phyloP scores from a whole-genome alignment of 139 green algal genomes.

The Closterium sp. region DNA sequence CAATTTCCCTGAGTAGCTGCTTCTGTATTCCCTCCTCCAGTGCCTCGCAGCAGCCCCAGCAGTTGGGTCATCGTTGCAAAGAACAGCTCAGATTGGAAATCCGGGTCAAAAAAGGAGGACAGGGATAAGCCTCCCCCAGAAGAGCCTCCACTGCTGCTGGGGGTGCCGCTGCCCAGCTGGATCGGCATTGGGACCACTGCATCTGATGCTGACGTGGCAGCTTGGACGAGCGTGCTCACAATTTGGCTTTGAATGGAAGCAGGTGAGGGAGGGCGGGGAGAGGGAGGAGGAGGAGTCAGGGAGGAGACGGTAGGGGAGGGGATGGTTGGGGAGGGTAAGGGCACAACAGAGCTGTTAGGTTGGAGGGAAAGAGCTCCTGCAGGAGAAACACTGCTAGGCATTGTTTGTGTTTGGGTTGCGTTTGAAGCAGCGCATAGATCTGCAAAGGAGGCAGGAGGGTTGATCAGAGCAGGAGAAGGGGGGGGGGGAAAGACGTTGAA shows the following conservation, averaged over 20 bases:
- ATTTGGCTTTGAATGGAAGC: background rate
- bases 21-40: background rate
- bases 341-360: background rate
- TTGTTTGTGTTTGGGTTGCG: background rate
- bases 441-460: background rate
- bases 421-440: background rate
- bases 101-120: background rate
- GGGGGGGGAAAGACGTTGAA: background rate
- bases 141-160: background rate
- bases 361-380: background rate
- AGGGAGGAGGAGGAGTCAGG: background rate
- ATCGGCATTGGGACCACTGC: background rate
- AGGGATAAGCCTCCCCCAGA: background rate
- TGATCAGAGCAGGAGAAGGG: background rate
- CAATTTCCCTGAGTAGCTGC: background rate
- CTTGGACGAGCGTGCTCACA: background rate
- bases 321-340: background rate
- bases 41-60: background rate
- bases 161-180: background rate
- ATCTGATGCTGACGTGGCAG: background rate
- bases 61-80: background rate
- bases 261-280: too few relatives aligned
- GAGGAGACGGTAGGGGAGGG: background rate
- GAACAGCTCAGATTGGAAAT: background rate
- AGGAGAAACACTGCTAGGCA: background rate